Percentiles rank a stretch among this genome's conserved stretches.
These are phyloP conservation scores for Thielaviopsis euricoi DNA, from an alignment of 2,329 filamentous ascomycete genomes.

Conservation along the genomic window DNA sequence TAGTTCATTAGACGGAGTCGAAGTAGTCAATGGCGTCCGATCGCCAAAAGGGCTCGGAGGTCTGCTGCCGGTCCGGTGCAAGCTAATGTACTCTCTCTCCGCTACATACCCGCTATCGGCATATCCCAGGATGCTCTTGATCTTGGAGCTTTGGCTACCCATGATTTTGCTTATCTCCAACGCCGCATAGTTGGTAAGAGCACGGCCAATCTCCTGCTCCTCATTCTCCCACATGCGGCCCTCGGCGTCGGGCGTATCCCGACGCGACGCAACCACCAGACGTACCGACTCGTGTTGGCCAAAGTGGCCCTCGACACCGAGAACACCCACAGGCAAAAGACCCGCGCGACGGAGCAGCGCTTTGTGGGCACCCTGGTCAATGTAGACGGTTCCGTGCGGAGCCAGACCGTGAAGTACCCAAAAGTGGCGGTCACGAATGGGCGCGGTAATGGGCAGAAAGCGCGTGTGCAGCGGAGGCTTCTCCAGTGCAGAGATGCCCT, in stretches of 20 bases:
- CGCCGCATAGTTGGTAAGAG: constrained; percentile 84
- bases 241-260: constrained; percentile 22
- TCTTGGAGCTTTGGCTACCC: constrained; percentile 68
- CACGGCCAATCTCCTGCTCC: constrained; percentile 64
- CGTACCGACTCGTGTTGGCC: constrained; percentile 85
- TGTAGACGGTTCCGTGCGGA: constrained; percentile 80
- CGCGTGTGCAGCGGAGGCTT: constrained; percentile 68
- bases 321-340: constrained; percentile 75
- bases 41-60: constrained; percentile 19
- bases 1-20: background rate
- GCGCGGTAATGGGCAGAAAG: constrained; percentile 69
- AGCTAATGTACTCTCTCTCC: constrained; percentile 70
- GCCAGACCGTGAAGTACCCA: constrained; percentile 89
- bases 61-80: constrained; percentile 41
- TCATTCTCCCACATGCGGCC: constrained; percentile 32
- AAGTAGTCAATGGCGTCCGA: background rate
- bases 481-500: constrained; percentile 15
- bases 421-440: constrained; percentile 87
- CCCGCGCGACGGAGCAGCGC: constrained; percentile 73
- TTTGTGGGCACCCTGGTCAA: constrained; percentile 73
- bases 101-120: constrained; percentile 91
- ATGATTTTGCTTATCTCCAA: constrained; percentile 70
- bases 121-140: constrained; percentile 67
- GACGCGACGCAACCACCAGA: constrained; percentile 59
- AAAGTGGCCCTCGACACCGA: constrained; percentile 79